phyloP scores from a whole-genome alignment of 2,329 filamentous ascomycete genomes.

The Trichoderma atrobrunneum region DNA sequence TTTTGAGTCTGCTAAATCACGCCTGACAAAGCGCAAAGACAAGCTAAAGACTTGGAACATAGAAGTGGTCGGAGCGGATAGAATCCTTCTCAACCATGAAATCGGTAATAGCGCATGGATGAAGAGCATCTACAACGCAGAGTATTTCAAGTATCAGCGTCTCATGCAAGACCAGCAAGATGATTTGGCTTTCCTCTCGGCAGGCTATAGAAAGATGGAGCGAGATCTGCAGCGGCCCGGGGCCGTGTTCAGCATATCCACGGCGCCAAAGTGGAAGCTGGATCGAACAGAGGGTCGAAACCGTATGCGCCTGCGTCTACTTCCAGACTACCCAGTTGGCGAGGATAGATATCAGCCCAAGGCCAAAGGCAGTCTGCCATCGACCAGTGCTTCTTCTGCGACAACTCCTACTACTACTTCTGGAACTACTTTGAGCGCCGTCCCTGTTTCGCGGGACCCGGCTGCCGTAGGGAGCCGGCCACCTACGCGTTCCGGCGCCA shows the following conservation, averaged over 20 bases:
- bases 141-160: constrained; percentile 88
- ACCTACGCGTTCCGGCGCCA: constrained; percentile 25
- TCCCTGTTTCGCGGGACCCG: constrained; percentile 16
- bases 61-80: constrained; percentile 66
- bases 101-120: constrained; percentile 87
- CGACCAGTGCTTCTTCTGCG: constrained; percentile 32
- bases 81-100: constrained; percentile 76
- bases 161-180: constrained; percentile 91
- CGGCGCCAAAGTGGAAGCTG: constrained; percentile 76
- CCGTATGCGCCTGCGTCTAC: constrained; percentile 83
- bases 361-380: constrained; percentile 55
- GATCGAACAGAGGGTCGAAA: constrained; percentile 95
- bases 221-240: constrained; percentile 75
- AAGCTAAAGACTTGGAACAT: constrained; percentile 76
- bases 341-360: constrained; percentile 83
- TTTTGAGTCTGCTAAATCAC: constrained; percentile 67
- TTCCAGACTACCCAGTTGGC: constrained; percentile 70
- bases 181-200: constrained; percentile 72
- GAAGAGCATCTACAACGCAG: constrained; percentile 89
- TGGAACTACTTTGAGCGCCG: not conserved
- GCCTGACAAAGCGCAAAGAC: constrained; percentile 75
- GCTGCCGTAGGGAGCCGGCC: constrained; percentile 13
- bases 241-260: constrained; percentile 69
- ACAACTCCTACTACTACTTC: constrained; percentile 21
- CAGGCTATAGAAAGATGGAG: constrained; percentile 75